phyloP scores from a whole-genome alignment of 2,329 filamentous ascomycete genomes.

The Fusarium tupiense region DNA sequence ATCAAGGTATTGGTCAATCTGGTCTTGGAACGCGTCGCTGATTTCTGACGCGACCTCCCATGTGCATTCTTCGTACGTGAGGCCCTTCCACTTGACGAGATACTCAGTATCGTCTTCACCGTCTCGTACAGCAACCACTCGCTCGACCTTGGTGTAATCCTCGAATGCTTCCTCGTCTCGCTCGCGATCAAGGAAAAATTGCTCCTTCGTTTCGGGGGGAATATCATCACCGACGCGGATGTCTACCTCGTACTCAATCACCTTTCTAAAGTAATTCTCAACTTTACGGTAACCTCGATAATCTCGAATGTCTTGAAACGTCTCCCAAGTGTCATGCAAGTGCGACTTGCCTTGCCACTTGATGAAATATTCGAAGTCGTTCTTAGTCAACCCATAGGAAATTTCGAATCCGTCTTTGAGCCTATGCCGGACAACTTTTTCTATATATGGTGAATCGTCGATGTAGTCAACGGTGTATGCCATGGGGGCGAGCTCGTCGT shows the following conservation, averaged over 20 bases:
- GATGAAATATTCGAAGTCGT: conserved; percentile 91
- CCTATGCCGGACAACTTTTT: conserved; percentile 89
- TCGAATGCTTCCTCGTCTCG: conserved; percentile 87
- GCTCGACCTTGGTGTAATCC: conserved; percentile 92
- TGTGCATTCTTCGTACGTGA: conserved; percentile 93
- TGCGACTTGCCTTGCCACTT: conserved; percentile 98
- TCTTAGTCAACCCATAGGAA: conserved; percentile 65
- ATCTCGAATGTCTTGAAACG: conserved; percentile 75
- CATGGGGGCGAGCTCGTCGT: conserved; percentile 67
- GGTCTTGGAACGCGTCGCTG: conserved; percentile 80
- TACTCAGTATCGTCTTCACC: conserved; percentile 87
- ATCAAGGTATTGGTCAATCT: conserved; percentile 92
- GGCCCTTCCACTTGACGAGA: conserved; percentile 94
- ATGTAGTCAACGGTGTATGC: conserved; percentile 77
- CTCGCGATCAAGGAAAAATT: conserved; percentile 95
- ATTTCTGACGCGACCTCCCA: conserved; percentile 87
- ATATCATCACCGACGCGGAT: conserved; percentile 80
- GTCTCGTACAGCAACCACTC: conserved; percentile 85
- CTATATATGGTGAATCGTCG: conserved; percentile 85
- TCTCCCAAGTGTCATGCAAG: conserved; percentile 96
- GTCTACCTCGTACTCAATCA: conserved; percentile 81
- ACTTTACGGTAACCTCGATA: conserved; percentile 87
- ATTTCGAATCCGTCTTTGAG: conserved; percentile 74
- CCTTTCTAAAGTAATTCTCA: conserved; percentile 93
- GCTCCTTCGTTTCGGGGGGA: conserved; percentile 86